Percentiles rank a stretch among this genome's conserved stretches.
phyloP scores from a whole-genome alignment of 2,329 filamentous ascomycete genomes.

The Botrytis galanthina region DNA sequence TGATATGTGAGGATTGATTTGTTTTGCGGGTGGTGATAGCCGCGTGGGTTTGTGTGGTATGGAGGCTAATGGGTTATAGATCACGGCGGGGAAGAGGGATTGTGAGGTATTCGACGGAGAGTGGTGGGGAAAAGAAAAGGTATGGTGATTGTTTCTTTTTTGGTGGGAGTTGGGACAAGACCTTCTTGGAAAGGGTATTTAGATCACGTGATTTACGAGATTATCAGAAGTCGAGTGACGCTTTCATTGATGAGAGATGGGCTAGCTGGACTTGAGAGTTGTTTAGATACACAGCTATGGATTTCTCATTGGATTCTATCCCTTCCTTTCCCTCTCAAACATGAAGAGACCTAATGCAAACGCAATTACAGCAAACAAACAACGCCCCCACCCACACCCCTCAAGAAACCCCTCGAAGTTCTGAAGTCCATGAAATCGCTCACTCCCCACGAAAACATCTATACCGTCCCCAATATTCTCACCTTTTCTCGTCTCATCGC shows the following conservation, averaged over 20 bases:
- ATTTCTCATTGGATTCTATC: neutral
- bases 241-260: neutral
- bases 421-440: conserved; percentile 34
- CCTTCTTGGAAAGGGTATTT: neutral
- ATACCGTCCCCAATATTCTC: conserved; percentile 91
- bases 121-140: neutral
- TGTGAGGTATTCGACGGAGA: conserved; percentile 6
- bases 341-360: neutral
- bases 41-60: neutral
- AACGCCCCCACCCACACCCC: conserved; percentile 10
- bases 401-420: conserved; percentile 27
- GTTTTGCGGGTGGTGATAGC: neutral
- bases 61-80: neutral
- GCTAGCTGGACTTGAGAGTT: too few species aligned
- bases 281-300: neutral
- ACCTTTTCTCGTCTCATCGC: conserved; percentile 82
- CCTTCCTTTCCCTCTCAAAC: neutral
- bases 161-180: neutral
- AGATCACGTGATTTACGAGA: neutral
- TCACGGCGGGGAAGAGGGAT: neutral
- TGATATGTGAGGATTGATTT: neutral
- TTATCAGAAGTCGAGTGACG: neutral
- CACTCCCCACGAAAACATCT: conserved; percentile 79
- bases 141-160: neutral
- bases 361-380: neutral